Evolutionary conservation across 2,329 filamentous ascomycete species (phyloP).

Genomic region (Aspergillus hortae): DNA sequence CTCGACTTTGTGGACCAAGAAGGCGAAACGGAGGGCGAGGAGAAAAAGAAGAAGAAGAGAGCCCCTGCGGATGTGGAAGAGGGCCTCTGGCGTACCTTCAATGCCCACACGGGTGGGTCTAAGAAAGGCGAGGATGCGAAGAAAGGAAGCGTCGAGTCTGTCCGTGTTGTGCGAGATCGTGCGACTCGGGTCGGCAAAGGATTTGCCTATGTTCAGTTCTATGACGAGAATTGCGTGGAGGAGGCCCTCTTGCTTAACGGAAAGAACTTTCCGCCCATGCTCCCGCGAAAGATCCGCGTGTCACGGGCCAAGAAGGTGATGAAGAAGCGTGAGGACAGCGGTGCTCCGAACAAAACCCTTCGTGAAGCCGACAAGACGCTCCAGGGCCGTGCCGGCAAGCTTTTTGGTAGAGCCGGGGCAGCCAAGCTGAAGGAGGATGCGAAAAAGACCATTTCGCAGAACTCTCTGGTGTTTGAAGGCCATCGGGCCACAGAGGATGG

Average conservation of each 20-base stretch:
- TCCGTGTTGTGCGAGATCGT: slow-evolving; percentile 84
- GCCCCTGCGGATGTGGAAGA: slow-evolving; percentile 84
- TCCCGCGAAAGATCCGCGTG: slow-evolving; percentile 84
- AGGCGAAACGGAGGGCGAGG: slow-evolving; percentile 58
- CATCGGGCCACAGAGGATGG: slow-evolving; percentile 38
- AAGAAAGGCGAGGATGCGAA: slow-evolving; percentile 37
- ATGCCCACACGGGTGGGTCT: slow-evolving; percentile 28
- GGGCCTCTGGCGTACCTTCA: slow-evolving; percentile 55
- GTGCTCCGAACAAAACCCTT: slow-evolving; percentile 18
- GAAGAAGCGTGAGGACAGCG: slow-evolving; percentile 36
- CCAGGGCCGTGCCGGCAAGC: slow-evolving; percentile 36
- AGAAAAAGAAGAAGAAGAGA: slow-evolving; percentile 68
- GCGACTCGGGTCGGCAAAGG: slow-evolving; percentile 93
- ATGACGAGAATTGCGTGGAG: slow-evolving; percentile 84
- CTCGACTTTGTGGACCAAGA: slow-evolving; percentile 95
- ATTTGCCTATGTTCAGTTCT: slow-evolving; percentile 96
- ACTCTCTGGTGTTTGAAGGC: slow-evolving; percentile 44
- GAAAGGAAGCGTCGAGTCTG: slow-evolving; percentile 82
- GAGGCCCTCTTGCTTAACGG: slow-evolving; percentile 82
- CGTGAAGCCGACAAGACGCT: slow-evolving; percentile 32
- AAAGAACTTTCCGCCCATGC: slow-evolving; percentile 90
- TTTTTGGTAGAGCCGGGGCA: slow-evolving; percentile 38
- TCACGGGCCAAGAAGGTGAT: slow-evolving; percentile 73
- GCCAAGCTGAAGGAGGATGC: slow-evolving; percentile 31
- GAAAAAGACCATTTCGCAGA: slow-evolving; percentile 26